A percentile compares a stretch with the other conserved stretches of the same genome.
phyloP scores from a whole-genome alignment of 2,329 filamentous ascomycete genomes.

The Verticillium isaacii region DNA sequence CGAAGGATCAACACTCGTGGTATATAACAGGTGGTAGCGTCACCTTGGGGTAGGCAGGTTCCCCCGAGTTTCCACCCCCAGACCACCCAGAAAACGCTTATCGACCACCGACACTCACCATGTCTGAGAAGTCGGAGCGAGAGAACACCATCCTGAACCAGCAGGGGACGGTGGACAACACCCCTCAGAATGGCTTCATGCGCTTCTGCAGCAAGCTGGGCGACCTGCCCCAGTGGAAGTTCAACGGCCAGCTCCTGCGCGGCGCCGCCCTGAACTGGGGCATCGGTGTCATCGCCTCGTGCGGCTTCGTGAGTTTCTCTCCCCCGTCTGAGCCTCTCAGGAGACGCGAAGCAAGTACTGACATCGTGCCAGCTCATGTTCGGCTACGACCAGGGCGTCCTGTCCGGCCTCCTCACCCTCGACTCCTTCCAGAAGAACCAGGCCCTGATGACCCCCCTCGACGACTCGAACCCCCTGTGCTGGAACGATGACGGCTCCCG shows the following conservation, averaged over 20 bases:
- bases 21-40: not conserved
- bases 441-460: slow-evolving; percentile 19
- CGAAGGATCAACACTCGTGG: not conserved
- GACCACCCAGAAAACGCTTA: not conserved
- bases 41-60: not conserved
- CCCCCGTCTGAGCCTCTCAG: slow-evolving; percentile 18
- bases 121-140: slow-evolving; percentile 1
- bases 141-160: not conserved
- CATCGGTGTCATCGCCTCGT: slow-evolving; percentile 22
- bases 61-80: not conserved
- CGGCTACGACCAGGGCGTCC: slow-evolving; percentile 12
- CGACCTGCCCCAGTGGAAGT: slow-evolving; percentile 18
- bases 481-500: slow-evolving; percentile 16
- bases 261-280: slow-evolving; percentile 18
- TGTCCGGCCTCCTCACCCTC: slow-evolving; percentile 20
- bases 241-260: slow-evolving; percentile 16
- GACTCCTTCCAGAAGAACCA: slow-evolving; percentile 20
- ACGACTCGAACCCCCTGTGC: slow-evolving; percentile 17
- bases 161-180: not conserved
- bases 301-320: slow-evolving; percentile 14
- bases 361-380: not conserved
- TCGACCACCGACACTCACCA: not conserved
- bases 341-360: slow-evolving; percentile 14
- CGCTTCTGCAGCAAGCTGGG: slow-evolving; percentile 15
- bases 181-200: slow-evolving; percentile 4